Percentiles rank a stretch among this genome's conserved stretches.
These are phyloP conservation scores for Lachnellula arida DNA, from an alignment of 2,329 filamentous ascomycete species.

Conservation along the genomic window DNA sequence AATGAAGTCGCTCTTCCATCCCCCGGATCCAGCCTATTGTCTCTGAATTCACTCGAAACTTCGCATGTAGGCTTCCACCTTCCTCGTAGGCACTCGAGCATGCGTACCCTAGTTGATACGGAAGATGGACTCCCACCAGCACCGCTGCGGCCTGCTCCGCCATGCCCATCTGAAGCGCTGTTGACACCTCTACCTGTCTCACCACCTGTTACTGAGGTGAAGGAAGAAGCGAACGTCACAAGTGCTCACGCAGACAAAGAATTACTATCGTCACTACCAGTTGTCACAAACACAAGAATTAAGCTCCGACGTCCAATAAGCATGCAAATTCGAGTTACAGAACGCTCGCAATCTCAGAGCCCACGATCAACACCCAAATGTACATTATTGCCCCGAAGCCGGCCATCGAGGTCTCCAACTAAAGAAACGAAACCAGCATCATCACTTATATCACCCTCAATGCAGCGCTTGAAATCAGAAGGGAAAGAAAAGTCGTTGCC, in stretches of 20 bases:
- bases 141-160: background rate
- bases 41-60: conserved; percentile 8
- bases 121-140: background rate
- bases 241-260: background rate
- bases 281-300: conserved; percentile 15
- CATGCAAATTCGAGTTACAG: conserved; percentile 16
- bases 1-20: background rate
- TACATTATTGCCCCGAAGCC: background rate
- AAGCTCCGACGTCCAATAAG: conserved; percentile 20
- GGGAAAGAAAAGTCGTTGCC: conserved; percentile 11
- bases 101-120: conserved; percentile 10
- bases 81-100: conserved; percentile 19
- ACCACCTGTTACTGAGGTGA: background rate
- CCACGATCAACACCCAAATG: conserved; percentile 41
- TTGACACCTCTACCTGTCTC: conserved; percentile 3
- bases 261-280: conserved; percentile 4
- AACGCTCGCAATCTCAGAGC: conserved; percentile 13
- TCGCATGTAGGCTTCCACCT: conserved; percentile 16
- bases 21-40: conserved; percentile 19
- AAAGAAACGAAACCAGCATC: background rate
- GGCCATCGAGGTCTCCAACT: background rate
- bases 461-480: conserved; percentile 7
- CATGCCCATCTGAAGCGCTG: conserved; percentile 1
- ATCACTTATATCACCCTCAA: conserved; percentile 2
- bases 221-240: background rate